These are phyloP conservation scores for Penicillium canariense DNA, from an alignment of 495 filamentous ascomycete species.

Conservation along the genomic window DNA sequence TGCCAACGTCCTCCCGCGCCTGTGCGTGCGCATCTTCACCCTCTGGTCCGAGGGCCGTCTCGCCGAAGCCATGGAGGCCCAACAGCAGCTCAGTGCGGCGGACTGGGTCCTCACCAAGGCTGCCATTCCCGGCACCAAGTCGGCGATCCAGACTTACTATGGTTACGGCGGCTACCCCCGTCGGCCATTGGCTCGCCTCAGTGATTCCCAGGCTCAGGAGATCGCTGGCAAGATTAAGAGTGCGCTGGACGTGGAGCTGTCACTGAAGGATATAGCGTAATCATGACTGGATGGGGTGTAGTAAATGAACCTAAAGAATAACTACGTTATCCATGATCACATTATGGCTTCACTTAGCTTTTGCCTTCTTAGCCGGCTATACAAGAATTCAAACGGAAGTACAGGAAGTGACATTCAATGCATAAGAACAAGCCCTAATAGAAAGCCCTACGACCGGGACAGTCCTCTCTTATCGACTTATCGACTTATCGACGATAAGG, in stretches of 20 bases:
- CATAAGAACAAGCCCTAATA: constrained; percentile 15
- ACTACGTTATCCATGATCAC: constrained; percentile 9
- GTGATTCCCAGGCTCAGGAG: constrained; percentile 50
- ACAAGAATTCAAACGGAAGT: too few species aligned
- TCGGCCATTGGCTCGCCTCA: constrained; percentile 66
- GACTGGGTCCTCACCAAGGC: constrained; percentile 88
- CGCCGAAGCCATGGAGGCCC: constrained; percentile 70
- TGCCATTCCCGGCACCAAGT: constrained; percentile 83
- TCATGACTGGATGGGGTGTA: neutral
- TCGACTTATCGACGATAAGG: constrained; percentile 12
- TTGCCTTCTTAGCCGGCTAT: too few species aligned
- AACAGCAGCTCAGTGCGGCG: constrained; percentile 67
- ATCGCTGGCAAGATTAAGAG: constrained; percentile 63
- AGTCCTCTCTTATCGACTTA: neutral
- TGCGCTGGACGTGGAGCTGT: constrained; percentile 64
- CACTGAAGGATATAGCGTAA: constrained; percentile 41
- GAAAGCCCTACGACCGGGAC: constrained; percentile 5
- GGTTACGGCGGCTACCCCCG: constrained; percentile 82
- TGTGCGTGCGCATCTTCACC: constrained; percentile 79
- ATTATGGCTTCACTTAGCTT: neutral
- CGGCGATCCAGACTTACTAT: constrained; percentile 77
- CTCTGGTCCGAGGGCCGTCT: constrained; percentile 69
- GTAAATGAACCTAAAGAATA: neutral
- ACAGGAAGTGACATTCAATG: too few species aligned
- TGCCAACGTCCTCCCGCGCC: constrained; percentile 81